phyloP scores from a whole-genome alignment of 768 basidiomycete species.

The Suillus subaureus region DNA sequence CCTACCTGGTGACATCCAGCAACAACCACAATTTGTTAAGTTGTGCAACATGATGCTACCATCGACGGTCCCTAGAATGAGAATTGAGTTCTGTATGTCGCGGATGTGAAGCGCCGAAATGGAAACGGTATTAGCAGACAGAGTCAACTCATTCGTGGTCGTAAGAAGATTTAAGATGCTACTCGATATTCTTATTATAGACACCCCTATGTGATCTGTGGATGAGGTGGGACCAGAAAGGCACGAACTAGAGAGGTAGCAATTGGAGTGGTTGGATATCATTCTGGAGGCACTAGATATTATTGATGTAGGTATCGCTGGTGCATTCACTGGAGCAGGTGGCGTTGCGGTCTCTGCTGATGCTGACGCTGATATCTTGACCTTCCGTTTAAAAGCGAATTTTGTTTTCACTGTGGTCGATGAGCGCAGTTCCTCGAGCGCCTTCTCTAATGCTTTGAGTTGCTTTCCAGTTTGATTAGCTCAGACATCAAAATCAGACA shows the following conservation, averaged over 20 bases:
- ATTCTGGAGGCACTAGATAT: constrained; percentile 34
- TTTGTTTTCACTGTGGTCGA: constrained; percentile 52
- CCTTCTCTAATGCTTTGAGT: constrained; percentile 61
- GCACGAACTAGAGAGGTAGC: constrained; percentile 44
- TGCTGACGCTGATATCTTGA: constrained; percentile 21
- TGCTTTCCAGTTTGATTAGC: constrained; percentile 47
- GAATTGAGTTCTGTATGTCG: constrained; percentile 44
- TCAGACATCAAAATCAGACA: constrained; percentile 3
- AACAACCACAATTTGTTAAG: constrained; percentile 63
- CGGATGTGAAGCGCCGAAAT: constrained; percentile 58
- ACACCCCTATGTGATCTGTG: constrained; percentile 49
- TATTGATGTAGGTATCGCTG: neutral
- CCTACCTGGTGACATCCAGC: constrained; percentile 81
- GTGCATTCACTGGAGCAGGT: constrained; percentile 4
- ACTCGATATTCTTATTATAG: constrained; percentile 62
- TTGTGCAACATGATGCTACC: constrained; percentile 79
- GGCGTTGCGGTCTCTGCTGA: constrained; percentile 11
- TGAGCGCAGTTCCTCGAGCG: constrained; percentile 52
- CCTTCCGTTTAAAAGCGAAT: constrained; percentile 67
- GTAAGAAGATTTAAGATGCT: constrained; percentile 74
- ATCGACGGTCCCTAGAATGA: constrained; percentile 64
- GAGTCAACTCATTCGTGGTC: constrained; percentile 8
- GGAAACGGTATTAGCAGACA: constrained; percentile 22
- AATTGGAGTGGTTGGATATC: constrained; percentile 47
- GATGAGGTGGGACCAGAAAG: constrained; percentile 41